A percentile compares a stretch with the other conserved stretches of the same genome.
phyloP scores from a whole-genome alignment of 768 basidiomycete genomes.

The Imleria badia region DNA sequence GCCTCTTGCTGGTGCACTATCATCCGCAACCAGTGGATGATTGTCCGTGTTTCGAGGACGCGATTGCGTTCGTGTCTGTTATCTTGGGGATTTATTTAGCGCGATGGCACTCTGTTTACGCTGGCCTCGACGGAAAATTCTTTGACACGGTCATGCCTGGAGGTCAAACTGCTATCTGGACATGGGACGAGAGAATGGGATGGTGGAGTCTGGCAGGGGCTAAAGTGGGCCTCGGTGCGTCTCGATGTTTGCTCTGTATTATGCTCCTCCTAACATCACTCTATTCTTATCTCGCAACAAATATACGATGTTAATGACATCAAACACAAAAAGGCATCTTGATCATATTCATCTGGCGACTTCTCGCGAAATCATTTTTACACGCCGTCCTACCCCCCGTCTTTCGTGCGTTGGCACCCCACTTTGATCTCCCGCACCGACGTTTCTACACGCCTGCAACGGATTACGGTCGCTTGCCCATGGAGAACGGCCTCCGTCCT shows the following conservation, averaged over 20 bases:
- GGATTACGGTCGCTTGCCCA: conserved; percentile 73
- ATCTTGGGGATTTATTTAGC: conserved; percentile 71
- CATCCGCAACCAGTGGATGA: conserved; percentile 96
- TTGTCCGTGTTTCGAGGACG: conserved; percentile 97
- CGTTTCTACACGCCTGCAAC: conserved; percentile 91
- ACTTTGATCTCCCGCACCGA: conserved; percentile 74
- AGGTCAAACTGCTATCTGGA: conserved; percentile 43
- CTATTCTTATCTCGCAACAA: too few species aligned
- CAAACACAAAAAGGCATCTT: conserved; percentile 75
- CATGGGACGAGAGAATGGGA: conserved; percentile 30
- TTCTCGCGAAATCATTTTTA: conserved; percentile 76
- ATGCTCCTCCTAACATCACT: background rate
- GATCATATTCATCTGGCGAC: conserved; percentile 83
- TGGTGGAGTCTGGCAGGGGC: conserved; percentile 40
- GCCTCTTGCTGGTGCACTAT: conserved; percentile 75
- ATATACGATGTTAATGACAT: too few species aligned
- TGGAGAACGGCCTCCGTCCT: conserved; percentile 58
- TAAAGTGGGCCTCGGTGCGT: conserved; percentile 44
- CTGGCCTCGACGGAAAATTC: conserved; percentile 38
- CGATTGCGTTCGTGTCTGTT: conserved; percentile 89
- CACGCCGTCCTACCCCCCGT: conserved; percentile 78
- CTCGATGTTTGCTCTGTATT: background rate
- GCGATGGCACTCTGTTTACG: conserved; percentile 57
- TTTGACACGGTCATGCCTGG: conserved; percentile 53
- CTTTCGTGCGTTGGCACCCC: conserved; percentile 71